Conservation (phyloP, 2,329 filamentous ascomycete species). For the Trichoderma sp. region DNA sequence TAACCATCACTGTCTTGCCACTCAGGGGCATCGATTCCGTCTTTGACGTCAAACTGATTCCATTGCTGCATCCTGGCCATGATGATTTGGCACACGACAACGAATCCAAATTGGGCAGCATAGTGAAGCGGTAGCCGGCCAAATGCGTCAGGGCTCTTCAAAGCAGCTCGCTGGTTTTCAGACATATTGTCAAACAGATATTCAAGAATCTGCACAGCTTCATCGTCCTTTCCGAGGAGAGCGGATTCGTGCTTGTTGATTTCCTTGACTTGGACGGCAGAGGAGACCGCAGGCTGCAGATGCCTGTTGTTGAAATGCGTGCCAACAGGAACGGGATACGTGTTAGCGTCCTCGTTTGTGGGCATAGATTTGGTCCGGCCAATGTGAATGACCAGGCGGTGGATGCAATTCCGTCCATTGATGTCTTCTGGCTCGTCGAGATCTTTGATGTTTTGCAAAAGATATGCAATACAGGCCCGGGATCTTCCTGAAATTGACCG, state of each 20-base stretch:
- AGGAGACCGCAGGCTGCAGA: constrained; percentile 75
- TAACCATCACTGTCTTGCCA: constrained; percentile 95
- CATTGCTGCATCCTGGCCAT: constrained; percentile 88
- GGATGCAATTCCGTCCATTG: constrained; percentile 90
- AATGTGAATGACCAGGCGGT: constrained; percentile 89
- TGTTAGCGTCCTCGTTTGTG: constrained; percentile 53
- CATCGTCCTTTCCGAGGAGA: constrained; percentile 67
- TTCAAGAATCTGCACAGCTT: constrained; percentile 68
- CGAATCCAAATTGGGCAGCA: constrained; percentile 91
- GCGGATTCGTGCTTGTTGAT: constrained; percentile 68
- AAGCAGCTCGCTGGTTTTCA: constrained; percentile 64
- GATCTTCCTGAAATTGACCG: constrained; percentile 71
- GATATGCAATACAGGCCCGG: constrained; percentile 67
- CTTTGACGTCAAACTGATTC: constrained; percentile 79
- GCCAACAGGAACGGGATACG: constrained; percentile 51
- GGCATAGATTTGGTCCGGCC: constrained; percentile 66
- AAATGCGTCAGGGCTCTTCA: constrained; percentile 72
- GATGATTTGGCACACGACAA: constrained; percentile 83
- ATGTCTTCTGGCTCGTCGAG: constrained; percentile 90
- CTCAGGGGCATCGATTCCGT: constrained; percentile 80
- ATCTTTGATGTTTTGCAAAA: constrained; percentile 68
- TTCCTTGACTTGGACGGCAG: constrained; percentile 59
- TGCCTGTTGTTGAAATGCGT: constrained; percentile 67
- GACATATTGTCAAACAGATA: constrained; percentile 68
- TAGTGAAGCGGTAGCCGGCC: constrained; percentile 89